phyloP scores from a whole-genome alignment of 2,329 filamentous ascomycete genomes.

The Fusarium sp. region DNA sequence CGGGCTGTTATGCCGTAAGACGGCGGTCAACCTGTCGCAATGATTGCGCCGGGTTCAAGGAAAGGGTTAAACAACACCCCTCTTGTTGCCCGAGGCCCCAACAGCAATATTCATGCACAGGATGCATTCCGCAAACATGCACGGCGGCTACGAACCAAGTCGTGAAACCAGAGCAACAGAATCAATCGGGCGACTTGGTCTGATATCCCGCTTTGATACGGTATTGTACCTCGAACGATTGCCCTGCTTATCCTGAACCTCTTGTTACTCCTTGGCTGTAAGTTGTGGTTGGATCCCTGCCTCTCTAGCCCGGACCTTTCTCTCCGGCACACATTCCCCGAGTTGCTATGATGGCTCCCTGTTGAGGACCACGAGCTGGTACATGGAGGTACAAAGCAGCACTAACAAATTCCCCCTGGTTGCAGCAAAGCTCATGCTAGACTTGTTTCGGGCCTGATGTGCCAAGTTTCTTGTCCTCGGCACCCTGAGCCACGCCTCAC shows the following conservation, averaged over 20 bases:
- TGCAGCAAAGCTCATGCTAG: constrained; percentile 9
- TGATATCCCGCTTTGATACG: constrained; percentile 4
- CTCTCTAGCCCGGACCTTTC: constrained; percentile 23
- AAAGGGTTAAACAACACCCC: neutral
- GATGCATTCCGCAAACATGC: constrained; percentile 2
- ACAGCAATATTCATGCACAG: neutral
- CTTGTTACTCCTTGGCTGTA: constrained; percentile 2
- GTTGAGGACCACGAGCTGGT: constrained; percentile 6
- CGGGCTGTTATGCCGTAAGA: neutral
- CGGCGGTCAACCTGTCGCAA: neutral
- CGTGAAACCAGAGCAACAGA: constrained; percentile 13
- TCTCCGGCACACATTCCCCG: constrained; percentile 32
- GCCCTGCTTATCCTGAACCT: neutral
- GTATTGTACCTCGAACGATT: neutral
- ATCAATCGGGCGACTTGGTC: neutral
- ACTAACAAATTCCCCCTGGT: constrained; percentile 33
- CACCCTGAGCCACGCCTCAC: constrained; percentile 13
- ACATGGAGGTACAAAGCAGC: constrained; percentile 31
- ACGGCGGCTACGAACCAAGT: neutral
- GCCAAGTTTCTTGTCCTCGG: neutral
- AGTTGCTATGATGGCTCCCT: neutral
- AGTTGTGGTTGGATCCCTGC: constrained; percentile 5
- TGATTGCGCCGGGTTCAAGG: neutral
- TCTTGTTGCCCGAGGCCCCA: neutral
- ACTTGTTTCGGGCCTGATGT: neutral